Evolutionary conservation across 257 asterid species (phyloP).

Genomic region (Solanum dulcamara): DNA sequence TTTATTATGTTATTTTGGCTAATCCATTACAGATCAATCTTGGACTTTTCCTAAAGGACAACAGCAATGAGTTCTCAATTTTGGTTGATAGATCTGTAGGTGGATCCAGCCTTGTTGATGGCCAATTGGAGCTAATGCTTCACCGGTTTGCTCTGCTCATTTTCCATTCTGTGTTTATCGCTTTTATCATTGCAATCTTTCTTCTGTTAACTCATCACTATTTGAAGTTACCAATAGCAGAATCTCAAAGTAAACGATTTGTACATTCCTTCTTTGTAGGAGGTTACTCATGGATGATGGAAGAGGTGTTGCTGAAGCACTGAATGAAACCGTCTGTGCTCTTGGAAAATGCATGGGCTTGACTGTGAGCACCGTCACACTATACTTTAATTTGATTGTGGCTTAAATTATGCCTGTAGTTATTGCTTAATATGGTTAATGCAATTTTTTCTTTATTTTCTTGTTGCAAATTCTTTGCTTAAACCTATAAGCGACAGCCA

Average conservation of each 20-base stretch:
- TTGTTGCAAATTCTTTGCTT: background rate
- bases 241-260: background rate
- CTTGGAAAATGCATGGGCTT: conserved; percentile 48
- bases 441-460: background rate
- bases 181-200: background rate
- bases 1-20: background rate
- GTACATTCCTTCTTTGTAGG: conserved; percentile 35
- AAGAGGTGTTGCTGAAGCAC: conserved; percentile 85
- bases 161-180: background rate
- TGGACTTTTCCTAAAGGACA: conserved; percentile 76
- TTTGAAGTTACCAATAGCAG: background rate
- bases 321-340: conserved; percentile 74
- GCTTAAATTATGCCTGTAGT: background rate
- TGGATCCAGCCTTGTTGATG: conserved; percentile 81
- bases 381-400: background rate
- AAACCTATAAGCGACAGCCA: background rate
- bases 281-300: conserved; percentile 79
- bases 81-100: conserved; percentile 95
- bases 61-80: conserved; percentile 62
- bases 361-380: conserved; percentile 42
- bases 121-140: conserved; percentile 87
- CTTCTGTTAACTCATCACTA: background rate
- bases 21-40: conserved; percentile 62
- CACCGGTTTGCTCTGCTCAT: conserved; percentile 46
- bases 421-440: background rate